A percentile compares a stretch with the other conserved stretches of the same genome.
Conservation (phyloP, 768 basidiomycete genomes). For the Cyathus striatus region DNA sequence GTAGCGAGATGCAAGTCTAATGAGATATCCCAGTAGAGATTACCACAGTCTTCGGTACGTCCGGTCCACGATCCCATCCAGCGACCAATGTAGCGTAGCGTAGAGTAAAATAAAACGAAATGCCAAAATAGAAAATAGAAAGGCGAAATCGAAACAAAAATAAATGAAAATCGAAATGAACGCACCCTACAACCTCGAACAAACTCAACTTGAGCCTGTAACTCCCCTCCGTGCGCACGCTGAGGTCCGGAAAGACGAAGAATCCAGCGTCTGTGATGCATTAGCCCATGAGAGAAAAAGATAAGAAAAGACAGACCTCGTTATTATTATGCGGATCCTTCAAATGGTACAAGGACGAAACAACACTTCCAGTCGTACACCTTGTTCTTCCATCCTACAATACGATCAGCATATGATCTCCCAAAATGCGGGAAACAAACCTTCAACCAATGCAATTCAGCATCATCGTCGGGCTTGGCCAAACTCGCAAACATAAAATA, state of each 20-base stretch:
- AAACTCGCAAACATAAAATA: conserved; percentile 95
- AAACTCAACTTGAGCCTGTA: conserved; percentile 70
- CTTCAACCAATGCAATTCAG: conserved; percentile 82
- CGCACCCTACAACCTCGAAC: conserved; percentile 90
- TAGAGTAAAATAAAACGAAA: no score
- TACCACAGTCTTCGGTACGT: no score
- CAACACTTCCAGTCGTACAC: conserved; percentile 87
- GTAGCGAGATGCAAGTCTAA: no score
- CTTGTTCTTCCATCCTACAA: conserved; percentile 88
- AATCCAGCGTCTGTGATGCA: conserved; percentile 68
- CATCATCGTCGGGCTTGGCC: conserved; percentile 84
- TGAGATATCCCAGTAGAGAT: no score
- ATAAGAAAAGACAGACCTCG: conserved; percentile 23
- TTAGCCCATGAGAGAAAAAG: neutral
- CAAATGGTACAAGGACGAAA: conserved; percentile 86
- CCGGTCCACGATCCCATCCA: no score
- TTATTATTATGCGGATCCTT: conserved; percentile 61
- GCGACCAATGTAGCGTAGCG: no score
- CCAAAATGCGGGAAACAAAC: conserved; percentile 26
- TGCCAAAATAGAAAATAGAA: neutral
- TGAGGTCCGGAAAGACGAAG: conserved; percentile 95
- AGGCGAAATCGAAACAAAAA: conserved; percentile 1
- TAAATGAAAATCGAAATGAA: conserved; percentile 11
- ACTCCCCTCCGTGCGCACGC: conserved; percentile 87
- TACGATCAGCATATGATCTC: conserved; percentile 2